Percentiles rank a stretch among this genome's conserved stretches.
phyloP scores from a whole-genome alignment of 805 yeast species.

The Wickerhamiella qilinensis region DNA sequence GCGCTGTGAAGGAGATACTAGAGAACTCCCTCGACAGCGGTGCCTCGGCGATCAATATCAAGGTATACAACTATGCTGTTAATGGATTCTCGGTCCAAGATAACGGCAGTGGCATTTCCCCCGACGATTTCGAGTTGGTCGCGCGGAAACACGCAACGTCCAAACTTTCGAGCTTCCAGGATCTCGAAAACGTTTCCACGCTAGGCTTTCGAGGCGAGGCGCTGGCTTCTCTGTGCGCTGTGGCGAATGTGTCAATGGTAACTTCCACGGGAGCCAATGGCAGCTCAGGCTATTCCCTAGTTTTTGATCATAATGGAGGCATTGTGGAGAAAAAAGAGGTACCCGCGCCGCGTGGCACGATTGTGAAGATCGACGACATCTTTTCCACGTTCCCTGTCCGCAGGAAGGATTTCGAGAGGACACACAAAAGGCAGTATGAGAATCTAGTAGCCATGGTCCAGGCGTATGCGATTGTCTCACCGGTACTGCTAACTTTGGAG shows the following conservation, averaged over 20 bases:
- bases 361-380: conserved; percentile 37
- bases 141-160: conserved; percentile 42
- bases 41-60: conserved; percentile 50
- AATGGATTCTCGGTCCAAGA: conserved; percentile 57
- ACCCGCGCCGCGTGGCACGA: conserved; percentile 56
- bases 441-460: conserved; percentile 50
- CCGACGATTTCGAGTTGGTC: conserved; percentile 30
- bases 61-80: conserved; percentile 54
- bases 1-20: conserved; percentile 70
- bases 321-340: conserved; percentile 24
- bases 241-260: conserved; percentile 31
- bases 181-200: conserved; percentile 26
- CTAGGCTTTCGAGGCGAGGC: conserved; percentile 70
- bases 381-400: conserved; percentile 72
- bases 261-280: conserved; percentile 29
- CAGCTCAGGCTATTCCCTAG: conserved; percentile 44
- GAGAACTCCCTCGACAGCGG: conserved; percentile 80
- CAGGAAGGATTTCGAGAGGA: conserved; percentile 51
- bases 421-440: conserved; percentile 52
- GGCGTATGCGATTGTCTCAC: conserved; percentile 46
- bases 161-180: conserved; percentile 27
- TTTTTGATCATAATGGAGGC: conserved; percentile 39
- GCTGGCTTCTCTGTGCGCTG: conserved; percentile 34
- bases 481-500: conserved; percentile 44
- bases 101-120: conserved; percentile 54